Base-by-base conservation (phyloP, 352 stramenopile species). In the Globisporangium parvum region DNA sequence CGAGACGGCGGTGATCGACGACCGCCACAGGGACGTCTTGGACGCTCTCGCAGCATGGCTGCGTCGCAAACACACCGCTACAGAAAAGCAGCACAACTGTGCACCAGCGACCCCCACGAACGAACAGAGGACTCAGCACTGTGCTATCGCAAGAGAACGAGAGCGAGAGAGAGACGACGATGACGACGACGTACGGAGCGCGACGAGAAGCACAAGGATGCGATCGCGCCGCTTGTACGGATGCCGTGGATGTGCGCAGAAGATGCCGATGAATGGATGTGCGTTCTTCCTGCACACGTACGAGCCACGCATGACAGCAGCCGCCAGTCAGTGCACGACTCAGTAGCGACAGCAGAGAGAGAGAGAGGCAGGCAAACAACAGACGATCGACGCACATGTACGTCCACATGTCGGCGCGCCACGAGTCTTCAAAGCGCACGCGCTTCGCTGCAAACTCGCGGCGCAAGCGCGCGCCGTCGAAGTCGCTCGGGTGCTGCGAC, bases 381-480 rank as follows among this genome's bases (percentile, higher is more conserved):
- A 1, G 2, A 31, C 33, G n/a, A 40, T 1, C 23, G 1, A 71
- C 70, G 45, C 69, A 82, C 73, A 85, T 87, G 77, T 83, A 87
- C 57, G 75, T 69, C 60, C 70, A 70, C 42, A 85, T 56, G 59
- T 87, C 77, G 1, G 65, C 52, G 28, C 59, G 52, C 69, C 69
- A 84, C 23, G 47, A 37, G 49, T 73, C 67, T 47, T 73, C 63
- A 55, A 80, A 64, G 24, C 73, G 67, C 14, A 87, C 76, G 46
- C 75, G 71, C 56, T 77, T 66, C 6, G 71, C 62, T 15, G 76
- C 69, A 31, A 87, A 87, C n/a, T 71, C 70, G 77, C 63, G 59
- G 15, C 60, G 55, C 17, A 46, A 69, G 55, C 46, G 65, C 65
- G 57, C 71, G 52, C 40, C 18, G 44, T 51, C 24, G 10, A 10